Evolutionary conservation across 306 rosid genomes (phyloP), one percentile per base, ranked within the genome.

Genomic region (Castanea sativa): DNA sequence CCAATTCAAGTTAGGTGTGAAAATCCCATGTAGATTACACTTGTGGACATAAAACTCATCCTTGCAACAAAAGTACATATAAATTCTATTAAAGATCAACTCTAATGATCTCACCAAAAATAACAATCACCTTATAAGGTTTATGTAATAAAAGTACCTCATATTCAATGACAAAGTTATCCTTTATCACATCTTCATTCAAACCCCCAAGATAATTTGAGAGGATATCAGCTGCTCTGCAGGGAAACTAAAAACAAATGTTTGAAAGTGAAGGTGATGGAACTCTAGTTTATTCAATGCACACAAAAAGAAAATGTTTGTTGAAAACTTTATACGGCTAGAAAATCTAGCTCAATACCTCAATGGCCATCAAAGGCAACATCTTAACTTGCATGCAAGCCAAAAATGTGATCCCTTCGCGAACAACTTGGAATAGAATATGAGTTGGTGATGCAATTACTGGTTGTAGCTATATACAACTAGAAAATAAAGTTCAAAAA

Each of bases 341-440:
- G 30, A 52, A 81, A 5, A 69, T 58, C 83, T 69, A 95, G 43
- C 43, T 38, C 43, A 38, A 38, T 38, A 2, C 99, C 94, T 95
- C 97, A 82, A 90, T 92, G 57, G 90, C 99, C 99, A 95, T 91
- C 79, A 95, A 74, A 73, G 99, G 99, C 11, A 97, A 91, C 98
- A 95, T 95, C 85, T 93, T 97, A 80, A 90, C 98, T 87, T 95
- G 99, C 35, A 93, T 86, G 87, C 98, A 91, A 3, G 98, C 99
- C 85, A 95, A 86, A 89, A 92, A 93, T 4, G 98, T 95, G 81
- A 95, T 88, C 73, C 99, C 99, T 56, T 90, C 94, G 0, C 96
- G 93, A 78, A 85, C 78, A 85, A 95, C 82, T 90, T 95, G 97
- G 89, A 92, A 95, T 63, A 95, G 90, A 86, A 92, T 92, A 83